Conservation (phyloP, 2,329 filamentous ascomycete genomes). For the Botrytis byssoidea region DNA sequence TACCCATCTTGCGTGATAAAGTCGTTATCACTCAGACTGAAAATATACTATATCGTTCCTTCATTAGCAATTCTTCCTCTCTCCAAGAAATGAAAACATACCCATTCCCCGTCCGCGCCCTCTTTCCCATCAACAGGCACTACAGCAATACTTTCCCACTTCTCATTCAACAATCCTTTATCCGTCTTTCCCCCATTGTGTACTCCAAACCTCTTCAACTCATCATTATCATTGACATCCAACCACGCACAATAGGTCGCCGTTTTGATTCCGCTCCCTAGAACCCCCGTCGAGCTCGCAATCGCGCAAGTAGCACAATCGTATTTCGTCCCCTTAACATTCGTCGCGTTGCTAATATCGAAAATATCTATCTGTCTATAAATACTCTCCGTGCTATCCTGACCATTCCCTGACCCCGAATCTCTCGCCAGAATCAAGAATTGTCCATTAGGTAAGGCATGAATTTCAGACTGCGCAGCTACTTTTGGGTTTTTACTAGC, state of each 20-base stretch:
- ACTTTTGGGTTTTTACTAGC: slow-evolving; percentile 49
- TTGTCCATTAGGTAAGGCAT: slow-evolving; percentile 59
- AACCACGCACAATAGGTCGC: slow-evolving; percentile 65
- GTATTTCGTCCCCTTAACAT: slow-evolving; percentile 51
- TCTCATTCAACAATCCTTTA: slow-evolving; percentile 64
- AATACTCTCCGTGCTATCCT: slow-evolving; percentile 50
- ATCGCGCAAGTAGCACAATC: slow-evolving; percentile 42
- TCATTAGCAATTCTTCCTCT: background rate
- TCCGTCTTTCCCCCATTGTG: slow-evolving; percentile 67
- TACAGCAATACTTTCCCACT: slow-evolving; percentile 70
- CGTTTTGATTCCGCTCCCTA: slow-evolving; percentile 54
- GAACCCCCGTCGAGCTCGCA: slow-evolving; percentile 47
- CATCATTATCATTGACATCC: slow-evolving; percentile 64
- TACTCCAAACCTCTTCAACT: slow-evolving; percentile 64
- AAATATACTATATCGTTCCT: slow-evolving; percentile 47
- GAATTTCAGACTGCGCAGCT: slow-evolving; percentile 68
- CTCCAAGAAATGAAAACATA: background rate
- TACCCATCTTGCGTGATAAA: slow-evolving; percentile 69
- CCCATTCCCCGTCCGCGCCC: slow-evolving; percentile 55
- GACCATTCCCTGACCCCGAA: slow-evolving; percentile 57
- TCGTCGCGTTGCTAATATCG: slow-evolving; percentile 59
- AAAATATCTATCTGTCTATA: slow-evolving; percentile 72
- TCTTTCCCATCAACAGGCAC: slow-evolving; percentile 54
- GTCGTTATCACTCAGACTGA: slow-evolving; percentile 70
- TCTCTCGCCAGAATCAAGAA: slow-evolving; percentile 69